These are phyloP conservation scores for Apophysomyces variabilis DNA, from an alignment of 371 early-diverging fungal genomes.

Conservation along the genomic window DNA sequence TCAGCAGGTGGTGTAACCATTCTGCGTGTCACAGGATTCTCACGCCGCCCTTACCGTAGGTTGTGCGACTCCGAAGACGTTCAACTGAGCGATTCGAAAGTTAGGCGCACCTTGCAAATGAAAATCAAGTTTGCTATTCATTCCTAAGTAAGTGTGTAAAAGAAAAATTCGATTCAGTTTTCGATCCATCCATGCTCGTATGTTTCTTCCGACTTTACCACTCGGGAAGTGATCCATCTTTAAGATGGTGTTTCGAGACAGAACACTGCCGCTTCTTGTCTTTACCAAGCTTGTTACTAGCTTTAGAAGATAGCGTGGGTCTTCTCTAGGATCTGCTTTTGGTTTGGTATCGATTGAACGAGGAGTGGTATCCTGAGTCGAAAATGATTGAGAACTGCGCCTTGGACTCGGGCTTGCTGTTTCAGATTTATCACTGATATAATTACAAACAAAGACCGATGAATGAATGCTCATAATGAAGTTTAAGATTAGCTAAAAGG, in stretches of 20 bases:
- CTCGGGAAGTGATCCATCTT: slow-evolving; percentile 73
- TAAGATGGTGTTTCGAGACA: slow-evolving; percentile 63
- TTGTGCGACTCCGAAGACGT: slow-evolving; percentile 74
- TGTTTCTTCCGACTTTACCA: slow-evolving; percentile 25
- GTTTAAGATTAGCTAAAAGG: no score
- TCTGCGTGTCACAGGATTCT: slow-evolving; percentile 3
- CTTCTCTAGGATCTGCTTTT: slow-evolving; percentile 11
- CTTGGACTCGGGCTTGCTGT: slow-evolving; percentile 9
- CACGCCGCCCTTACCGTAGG: slow-evolving; percentile 54
- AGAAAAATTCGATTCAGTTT: no score
- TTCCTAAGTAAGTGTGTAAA: slow-evolving; percentile 27
- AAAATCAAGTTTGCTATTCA: slow-evolving; percentile 64
- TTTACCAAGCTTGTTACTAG: slow-evolving; percentile 44
- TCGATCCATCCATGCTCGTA: no score
- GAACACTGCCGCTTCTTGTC: slow-evolving; percentile 60
- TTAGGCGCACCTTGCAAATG: slow-evolving; percentile 76
- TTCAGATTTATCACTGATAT: slow-evolving; percentile 12
- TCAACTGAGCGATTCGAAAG: slow-evolving; percentile 67
- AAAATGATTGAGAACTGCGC: slow-evolving; percentile 8
- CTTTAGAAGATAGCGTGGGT: slow-evolving; percentile 34
- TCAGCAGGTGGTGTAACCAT: neutral
- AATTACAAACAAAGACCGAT: neutral
- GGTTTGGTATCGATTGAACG: neutral
- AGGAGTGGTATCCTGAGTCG: slow-evolving; percentile 3
- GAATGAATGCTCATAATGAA: neutral